phyloP scores from a whole-genome alignment of 228 moss, liverwort and hornwort genomes.

The Sphagnum magellanicum region DNA sequence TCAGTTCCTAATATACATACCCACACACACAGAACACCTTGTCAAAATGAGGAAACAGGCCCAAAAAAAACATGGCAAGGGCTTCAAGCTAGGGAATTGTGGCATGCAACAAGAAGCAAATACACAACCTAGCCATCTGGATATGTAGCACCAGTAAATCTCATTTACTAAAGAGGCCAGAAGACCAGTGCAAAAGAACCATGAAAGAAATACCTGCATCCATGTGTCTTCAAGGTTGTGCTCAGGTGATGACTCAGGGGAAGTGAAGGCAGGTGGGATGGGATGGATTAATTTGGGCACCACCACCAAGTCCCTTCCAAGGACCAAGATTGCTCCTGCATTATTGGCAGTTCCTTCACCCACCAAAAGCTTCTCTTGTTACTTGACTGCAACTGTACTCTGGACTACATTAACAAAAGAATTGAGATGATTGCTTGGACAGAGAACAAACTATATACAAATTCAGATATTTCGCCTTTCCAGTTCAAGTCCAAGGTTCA shows the following conservation, averaged over 20 bases:
- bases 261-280: slow-evolving; percentile 58
- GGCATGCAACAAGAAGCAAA: no score
- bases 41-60: not conserved
- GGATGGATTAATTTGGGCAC: slow-evolving; percentile 90
- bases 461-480: no score
- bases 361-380: not conserved
- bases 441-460: not conserved
- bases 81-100: no score
- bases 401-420: no score
- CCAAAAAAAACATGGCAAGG: not conserved
- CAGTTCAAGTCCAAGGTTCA: no score
- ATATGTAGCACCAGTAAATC: not conserved
- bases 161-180: not conserved
- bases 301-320: slow-evolving; percentile 81
- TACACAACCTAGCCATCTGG: not conserved
- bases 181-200: not conserved
- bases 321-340: slow-evolving; percentile 80
- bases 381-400: no score
- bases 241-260: slow-evolving; percentile 68
- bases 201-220: slow-evolving; percentile 67
- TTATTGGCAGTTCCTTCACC: slow-evolving; percentile 75
- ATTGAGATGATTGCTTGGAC: not conserved
- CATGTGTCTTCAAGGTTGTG: slow-evolving; percentile 73
- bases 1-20: slow-evolving; percentile 45
- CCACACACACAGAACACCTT: not conserved